Conservation (phyloP, 2,329 filamentous ascomycete species). For the Cladosporium phlei region DNA sequence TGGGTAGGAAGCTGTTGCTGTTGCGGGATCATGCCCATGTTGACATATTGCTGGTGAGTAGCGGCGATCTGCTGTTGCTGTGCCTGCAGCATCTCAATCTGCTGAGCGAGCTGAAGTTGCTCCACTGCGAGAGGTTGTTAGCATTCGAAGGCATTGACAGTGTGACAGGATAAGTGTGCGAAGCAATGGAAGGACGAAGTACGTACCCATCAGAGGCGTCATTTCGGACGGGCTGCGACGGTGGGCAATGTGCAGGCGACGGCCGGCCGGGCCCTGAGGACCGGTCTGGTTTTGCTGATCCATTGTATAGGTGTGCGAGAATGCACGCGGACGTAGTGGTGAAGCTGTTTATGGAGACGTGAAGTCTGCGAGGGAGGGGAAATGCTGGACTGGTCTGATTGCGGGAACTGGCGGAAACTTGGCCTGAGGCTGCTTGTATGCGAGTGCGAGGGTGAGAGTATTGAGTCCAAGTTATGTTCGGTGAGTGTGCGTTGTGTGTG, state of each 20-base stretch:
- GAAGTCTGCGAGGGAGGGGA: neutral
- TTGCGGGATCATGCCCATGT: conserved; percentile 89
- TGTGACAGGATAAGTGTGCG: neutral
- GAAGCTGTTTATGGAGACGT: neutral
- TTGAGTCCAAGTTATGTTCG: conserved; percentile 7
- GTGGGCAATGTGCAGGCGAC: conserved; percentile 94
- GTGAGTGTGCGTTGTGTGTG: neutral
- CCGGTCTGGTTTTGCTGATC: conserved; percentile 10
- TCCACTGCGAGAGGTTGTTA: conserved; percentile 63
- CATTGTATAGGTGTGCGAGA: conserved; percentile 8
- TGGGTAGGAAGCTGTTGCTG: conserved; percentile 72
- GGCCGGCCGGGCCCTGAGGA: conserved; percentile 47
- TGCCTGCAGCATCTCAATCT: conserved; percentile 94
- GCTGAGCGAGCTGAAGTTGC: conserved; percentile 94
- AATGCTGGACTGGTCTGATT: conserved; percentile 1
- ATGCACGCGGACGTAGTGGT: neutral
- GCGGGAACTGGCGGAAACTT: conserved; percentile 3
- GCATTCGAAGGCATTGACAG: conserved; percentile 16
- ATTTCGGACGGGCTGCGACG: conserved; percentile 94
- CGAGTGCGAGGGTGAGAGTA: conserved; percentile 11
- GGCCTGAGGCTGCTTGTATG: conserved; percentile 10
- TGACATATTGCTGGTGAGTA: conserved; percentile 94
- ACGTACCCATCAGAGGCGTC: conserved; percentile 96
- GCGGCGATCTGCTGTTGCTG: conserved; percentile 97
- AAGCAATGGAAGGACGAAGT: neutral